Evolutionary conservation across 2,329 filamentous ascomycete species (phyloP).

Genomic region (Colletotrichum sp.): DNA sequence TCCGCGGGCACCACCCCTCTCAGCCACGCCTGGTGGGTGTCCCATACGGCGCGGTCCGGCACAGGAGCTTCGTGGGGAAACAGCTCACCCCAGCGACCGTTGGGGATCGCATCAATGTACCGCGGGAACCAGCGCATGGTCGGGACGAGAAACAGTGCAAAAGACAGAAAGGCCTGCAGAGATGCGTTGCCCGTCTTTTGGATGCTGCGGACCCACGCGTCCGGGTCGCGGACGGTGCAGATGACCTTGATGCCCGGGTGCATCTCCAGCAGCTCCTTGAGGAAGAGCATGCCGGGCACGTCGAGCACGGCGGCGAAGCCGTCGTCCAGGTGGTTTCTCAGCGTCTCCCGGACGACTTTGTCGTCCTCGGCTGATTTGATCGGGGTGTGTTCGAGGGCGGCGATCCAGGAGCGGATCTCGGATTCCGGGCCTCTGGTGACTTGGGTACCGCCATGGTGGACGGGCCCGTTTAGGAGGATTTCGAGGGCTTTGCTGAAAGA

Average conservation of each 20-base stretch:
- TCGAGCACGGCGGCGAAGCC: neutral
- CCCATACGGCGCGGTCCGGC: neutral
- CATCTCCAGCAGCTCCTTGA: slow-evolving; percentile 12
- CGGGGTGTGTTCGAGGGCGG: neutral
- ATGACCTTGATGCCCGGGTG: slow-evolving; percentile 26
- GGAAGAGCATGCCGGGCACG: neutral
- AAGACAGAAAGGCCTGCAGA: slow-evolving; percentile 20
- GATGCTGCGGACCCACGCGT: slow-evolving; percentile 25
- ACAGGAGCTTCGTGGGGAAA: neutral
- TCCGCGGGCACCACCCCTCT: slow-evolving; percentile 26
- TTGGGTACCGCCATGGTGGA: slow-evolving; percentile 27
- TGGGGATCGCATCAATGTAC: slow-evolving; percentile 12
- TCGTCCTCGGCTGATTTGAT: neutral
- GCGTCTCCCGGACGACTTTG: neutral
- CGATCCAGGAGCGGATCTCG: slow-evolving; percentile 21
- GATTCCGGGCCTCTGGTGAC: slow-evolving; percentile 20
- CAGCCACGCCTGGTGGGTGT: neutral
- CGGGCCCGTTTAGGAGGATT: slow-evolving; percentile 27
- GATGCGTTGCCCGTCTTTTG: neutral
- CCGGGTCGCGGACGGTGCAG: slow-evolving; percentile 23
- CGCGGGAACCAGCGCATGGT: slow-evolving; percentile 20
- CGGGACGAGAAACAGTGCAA: slow-evolving; percentile 22
- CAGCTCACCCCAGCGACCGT: neutral
- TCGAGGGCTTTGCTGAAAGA: slow-evolving; percentile 26
- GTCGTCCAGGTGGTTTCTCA: neutral